Evolutionary conservation across 257 asterid genomes (phyloP).

Genomic region (Craterostigma plantagineum): DNA sequence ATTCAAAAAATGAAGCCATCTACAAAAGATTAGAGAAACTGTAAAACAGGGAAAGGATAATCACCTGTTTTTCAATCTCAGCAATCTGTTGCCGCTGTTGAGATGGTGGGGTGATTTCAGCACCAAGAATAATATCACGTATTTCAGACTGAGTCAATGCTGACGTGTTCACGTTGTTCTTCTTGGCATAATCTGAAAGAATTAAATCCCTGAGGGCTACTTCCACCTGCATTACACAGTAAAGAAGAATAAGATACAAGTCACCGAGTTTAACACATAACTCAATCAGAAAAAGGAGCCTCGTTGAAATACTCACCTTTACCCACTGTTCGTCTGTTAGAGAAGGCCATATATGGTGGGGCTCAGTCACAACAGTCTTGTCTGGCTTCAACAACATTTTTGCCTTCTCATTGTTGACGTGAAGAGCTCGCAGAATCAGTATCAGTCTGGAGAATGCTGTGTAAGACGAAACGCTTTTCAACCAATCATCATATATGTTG

Average conservation of each 20-base stretch:
- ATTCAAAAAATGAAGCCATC: no score
- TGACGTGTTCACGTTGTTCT: conserved; percentile 94
- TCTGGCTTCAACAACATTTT: conserved; percentile 98
- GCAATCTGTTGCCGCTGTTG: conserved; percentile 98
- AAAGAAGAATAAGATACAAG: background rate
- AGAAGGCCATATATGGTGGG: conserved; percentile 99
- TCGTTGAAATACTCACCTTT: conserved; percentile 37
- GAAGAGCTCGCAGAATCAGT: conserved; percentile 83
- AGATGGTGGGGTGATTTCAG: conserved; percentile 97
- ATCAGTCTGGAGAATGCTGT: conserved; percentile 96
- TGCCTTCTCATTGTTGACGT: conserved; percentile 90
- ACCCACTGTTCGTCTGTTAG: conserved; percentile 91
- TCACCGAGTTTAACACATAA: background rate
- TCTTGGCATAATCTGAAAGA: conserved; percentile 93
- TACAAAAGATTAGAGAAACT: no score
- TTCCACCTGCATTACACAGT: conserved; percentile 51
- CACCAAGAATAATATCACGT: conserved; percentile 97
- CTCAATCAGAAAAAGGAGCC: background rate
- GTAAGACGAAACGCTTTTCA: conserved; percentile 85
- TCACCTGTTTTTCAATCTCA: conserved; percentile 89
- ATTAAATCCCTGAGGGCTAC: conserved; percentile 90
- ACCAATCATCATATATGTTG: conserved; percentile 97
- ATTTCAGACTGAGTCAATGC: conserved; percentile 93
- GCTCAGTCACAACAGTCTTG: conserved; percentile 79
- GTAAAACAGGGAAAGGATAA: background rate